Base-by-base conservation (phyloP, 225 moss, liverwort and hornwort genomes). In the Polytrichum commune region DNA sequence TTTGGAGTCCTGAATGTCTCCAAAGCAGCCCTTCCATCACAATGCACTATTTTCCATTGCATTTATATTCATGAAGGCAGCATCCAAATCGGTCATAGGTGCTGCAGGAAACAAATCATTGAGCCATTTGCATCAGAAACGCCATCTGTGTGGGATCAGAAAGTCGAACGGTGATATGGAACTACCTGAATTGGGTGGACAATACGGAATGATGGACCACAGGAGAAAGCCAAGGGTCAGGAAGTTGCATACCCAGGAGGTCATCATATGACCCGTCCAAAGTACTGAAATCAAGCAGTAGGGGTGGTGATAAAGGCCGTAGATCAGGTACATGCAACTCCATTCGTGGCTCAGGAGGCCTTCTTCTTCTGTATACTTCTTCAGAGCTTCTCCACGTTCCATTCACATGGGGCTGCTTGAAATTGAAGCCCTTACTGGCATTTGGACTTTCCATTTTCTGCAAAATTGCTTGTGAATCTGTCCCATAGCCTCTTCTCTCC, bases 191-290 rank as follows among this genome's bases (percentile, higher is more conserved):
- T 46, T 46, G 46, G 46, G 46, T 46, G 13, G 46, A 46, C 16
- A 46, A 46, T 16, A 46, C 16, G 13, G 46, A 46, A 46, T 46
- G 46, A 46, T 46, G 46, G 46, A 46, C 46, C 46, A 46, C 46
- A 46, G 13, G 13, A 46, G 13, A 46, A 46, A 46, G 46, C 46
- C 46, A 58, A 24, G 24, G 24, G 58, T 58, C 20, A 58, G 58
- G 24, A 58, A 58, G 58, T 20, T 22, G 75, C 81, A 64, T 86
- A 88, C 88, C 88, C 80, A 88, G 73, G 26, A 88, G 84, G 80
- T 88, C 88, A 71, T 88, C 88, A 68, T 85, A 88, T 27, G 88
- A 28, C 28, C 77, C 87, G 62, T 81, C 86, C 66, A 88, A 88
- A 55, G 84, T 77, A 63, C 74, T 84, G 70, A 80, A 85, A 72